phyloP scores from a whole-genome alignment of 202 grass and related monocot genomes.

The Sporobolus alterniflorus region DNA sequence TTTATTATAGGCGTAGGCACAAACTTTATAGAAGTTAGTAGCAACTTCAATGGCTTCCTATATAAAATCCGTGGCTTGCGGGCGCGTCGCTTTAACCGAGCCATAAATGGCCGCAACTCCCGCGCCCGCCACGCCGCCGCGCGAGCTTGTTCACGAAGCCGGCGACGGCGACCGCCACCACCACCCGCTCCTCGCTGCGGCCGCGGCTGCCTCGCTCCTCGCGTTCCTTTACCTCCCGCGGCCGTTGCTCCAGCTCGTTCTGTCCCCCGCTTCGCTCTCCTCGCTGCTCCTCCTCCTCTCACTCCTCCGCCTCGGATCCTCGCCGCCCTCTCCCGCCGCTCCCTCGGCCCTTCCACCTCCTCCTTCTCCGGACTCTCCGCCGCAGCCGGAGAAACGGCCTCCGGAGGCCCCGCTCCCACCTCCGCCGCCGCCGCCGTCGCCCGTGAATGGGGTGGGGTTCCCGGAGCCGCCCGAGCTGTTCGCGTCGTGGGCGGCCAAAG shows the following conservation, averaged over 20 bases:
- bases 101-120: constrained; percentile 51
- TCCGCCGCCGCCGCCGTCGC: not conserved
- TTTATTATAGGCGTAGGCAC: no score
- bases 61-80: constrained; percentile 39
- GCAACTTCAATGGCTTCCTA: no score
- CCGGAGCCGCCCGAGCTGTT: constrained; percentile 42
- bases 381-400: not conserved
- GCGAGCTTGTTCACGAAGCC: not conserved
- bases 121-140: not conserved
- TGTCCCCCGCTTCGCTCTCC: constrained; percentile 80
- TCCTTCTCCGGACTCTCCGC: not conserved
- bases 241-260: constrained; percentile 58
- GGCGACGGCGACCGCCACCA: not conserved
- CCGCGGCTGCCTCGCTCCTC: constrained; percentile 66
- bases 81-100: constrained; percentile 31
- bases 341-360: not conserved
- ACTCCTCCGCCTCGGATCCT: constrained; percentile 73
- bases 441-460: constrained; percentile 18
- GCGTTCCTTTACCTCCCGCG: constrained; percentile 86
- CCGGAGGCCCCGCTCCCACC: not conserved
- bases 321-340: not conserved
- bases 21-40: no score
- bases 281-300: constrained; percentile 70
- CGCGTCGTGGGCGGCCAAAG: constrained; percentile 59
- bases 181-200: constrained; percentile 65